Evolutionary conservation across 768 basidiomycete genomes (phyloP).

Genomic region (Phlebiopsis gigantea): DNA sequence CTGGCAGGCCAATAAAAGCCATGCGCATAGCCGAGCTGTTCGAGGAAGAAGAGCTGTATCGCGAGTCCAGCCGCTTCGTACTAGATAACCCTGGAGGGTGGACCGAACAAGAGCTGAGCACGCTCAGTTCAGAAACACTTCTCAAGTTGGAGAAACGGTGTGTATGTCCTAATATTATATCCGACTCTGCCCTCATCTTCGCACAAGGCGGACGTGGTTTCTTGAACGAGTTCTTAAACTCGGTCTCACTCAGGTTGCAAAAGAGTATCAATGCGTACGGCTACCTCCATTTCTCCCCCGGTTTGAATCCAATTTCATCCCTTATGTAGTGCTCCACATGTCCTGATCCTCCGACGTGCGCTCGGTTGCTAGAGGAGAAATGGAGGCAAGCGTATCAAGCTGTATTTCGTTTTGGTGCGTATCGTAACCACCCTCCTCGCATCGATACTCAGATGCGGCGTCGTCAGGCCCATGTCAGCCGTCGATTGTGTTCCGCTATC

Average conservation of each 20-base stretch:
- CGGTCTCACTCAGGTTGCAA: slow-evolving; percentile 79
- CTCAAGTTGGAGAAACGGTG: slow-evolving; percentile 87
- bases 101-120: slow-evolving; percentile 74
- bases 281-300: not conserved
- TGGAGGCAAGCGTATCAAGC: slow-evolving; percentile 87
- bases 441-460: not conserved
- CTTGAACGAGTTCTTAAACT: slow-evolving; percentile 91
- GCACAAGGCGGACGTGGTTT: slow-evolving; percentile 90
- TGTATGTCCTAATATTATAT: too few species aligned
- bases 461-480: slow-evolving; percentile 76
- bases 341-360: slow-evolving; percentile 74
- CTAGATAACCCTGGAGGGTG: slow-evolving; percentile 89
- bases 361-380: slow-evolving; percentile 84
- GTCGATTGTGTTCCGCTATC: slow-evolving; percentile 89
- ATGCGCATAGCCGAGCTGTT: slow-evolving; percentile 90
- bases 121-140: slow-evolving; percentile 75
- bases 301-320: not conserved
- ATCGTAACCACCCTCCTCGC: not conserved
- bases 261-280: slow-evolving; percentile 90
- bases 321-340: slow-evolving; percentile 68
- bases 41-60: slow-evolving; percentile 84
- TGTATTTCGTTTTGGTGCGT: slow-evolving; percentile 77
- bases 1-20: slow-evolving; percentile 89
- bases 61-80: slow-evolving; percentile 87
- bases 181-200: too few species aligned